phyloP scores from a whole-genome alignment of 805 yeast species.

The Candida awuae region DNA sequence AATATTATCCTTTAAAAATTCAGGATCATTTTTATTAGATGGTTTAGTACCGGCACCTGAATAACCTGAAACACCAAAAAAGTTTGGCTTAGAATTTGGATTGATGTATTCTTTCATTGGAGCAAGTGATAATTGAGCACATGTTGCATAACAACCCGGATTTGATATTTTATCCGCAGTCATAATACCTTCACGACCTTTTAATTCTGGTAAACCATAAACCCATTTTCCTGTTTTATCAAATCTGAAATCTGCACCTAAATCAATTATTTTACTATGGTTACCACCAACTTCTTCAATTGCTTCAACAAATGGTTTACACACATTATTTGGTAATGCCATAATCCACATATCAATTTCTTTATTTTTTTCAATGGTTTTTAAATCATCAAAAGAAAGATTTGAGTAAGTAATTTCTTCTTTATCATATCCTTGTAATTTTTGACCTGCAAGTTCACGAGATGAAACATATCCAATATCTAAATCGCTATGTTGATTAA shows the following conservation, averaged over 20 bases:
- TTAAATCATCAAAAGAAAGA: conserved; percentile 80
- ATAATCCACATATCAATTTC: conserved; percentile 96
- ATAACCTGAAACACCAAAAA: conserved; percentile 96
- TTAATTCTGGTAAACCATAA: conserved; percentile 93
- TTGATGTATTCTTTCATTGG: conserved; percentile 58
- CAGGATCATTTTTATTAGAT: conserved; percentile 85
- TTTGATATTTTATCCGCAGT: conserved; percentile 78
- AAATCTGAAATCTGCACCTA: conserved; percentile 94
- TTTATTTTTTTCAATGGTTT: conserved; percentile 61
- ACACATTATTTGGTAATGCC: conserved; percentile 98
- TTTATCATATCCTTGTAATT: conserved; percentile 81
- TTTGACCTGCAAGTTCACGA: conserved; percentile 85
- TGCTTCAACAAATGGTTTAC: conserved; percentile 79
- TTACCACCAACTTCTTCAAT: conserved; percentile 57
- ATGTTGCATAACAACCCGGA: conserved; percentile 99
- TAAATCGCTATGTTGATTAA: conserved; percentile 79
- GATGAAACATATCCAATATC: conserved; percentile 93
- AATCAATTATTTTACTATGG: conserved; percentile 75
- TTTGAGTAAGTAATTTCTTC: conserved; percentile 73
- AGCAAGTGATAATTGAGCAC: conserved; percentile 86
- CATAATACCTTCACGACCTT: conserved; percentile 56
- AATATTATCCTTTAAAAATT: conserved; percentile 67
- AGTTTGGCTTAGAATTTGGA: conserved; percentile 64
- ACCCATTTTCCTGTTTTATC: conserved; percentile 84
- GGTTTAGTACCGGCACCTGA: conserved; percentile 99